Base-by-base conservation (phyloP, 2,329 filamentous ascomycete genomes). In the Paraphaeosphaeria sporulosa region DNA sequence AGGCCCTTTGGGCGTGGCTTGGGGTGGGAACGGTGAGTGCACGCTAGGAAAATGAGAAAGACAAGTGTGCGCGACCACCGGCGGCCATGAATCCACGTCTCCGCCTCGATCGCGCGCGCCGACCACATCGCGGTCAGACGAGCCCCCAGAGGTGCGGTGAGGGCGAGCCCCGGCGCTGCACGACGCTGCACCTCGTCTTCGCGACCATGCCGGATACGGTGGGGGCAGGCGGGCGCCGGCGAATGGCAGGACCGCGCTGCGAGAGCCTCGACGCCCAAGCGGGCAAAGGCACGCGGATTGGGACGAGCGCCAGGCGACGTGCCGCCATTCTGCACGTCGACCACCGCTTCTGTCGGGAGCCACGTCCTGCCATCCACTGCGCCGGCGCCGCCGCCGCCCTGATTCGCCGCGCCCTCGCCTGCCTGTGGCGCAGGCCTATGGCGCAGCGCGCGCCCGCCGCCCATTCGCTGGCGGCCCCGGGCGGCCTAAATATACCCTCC, bases 51-150 rank as follows among this genome's bases (percentile, higher is more conserved):
- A 74, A 68, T 71, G 75, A 73, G 66, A 73, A 72, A 71, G 69
- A 65, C 62, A 68, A 44, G 43, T 32, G 61, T 61, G 58, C 61
- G 64, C 61, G 64, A 69, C 60, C 69, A 71, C 68, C 68, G 71
- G 57, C 67, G 57, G 68, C 68, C 69, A 67, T 70, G 48, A 63
- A 59, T 64, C 64, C 63, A 67, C 65, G 62, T 67, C 68, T 72
- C 75, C 72, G 72, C 74, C 72, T 71, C 62, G 65, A 74, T 78
- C 74, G 76, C 76, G 74, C 74, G 74, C 76, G 60, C 76, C 76
- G 75, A 71, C 67, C 65, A 65, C 68, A 63, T 61, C 61, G 63
- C 66, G 68, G 71, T 74, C 67, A 71, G 70, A 72, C 68, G 63
- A 65, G 64, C 54, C 49, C 59, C 60, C 59, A 63, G 69, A 70